Evolutionary conservation across 2,329 filamentous ascomycete genomes (phyloP), one percentile per base, ranked within the genome.

Genomic region (Hypoxylon sp.): DNA sequence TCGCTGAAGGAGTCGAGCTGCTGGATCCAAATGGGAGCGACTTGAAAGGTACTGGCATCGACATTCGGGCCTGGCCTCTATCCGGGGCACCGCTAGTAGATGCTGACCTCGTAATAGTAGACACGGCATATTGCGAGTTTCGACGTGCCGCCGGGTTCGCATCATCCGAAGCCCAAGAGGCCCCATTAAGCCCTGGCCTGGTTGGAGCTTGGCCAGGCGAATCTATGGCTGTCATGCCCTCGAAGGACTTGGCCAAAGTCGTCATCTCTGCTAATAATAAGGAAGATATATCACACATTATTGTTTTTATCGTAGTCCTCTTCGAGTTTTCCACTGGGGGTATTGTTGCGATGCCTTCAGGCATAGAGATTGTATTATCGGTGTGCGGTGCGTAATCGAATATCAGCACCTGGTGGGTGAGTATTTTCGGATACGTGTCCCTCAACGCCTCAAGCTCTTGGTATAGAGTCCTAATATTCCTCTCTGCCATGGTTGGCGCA

Each of bases 271-370:
- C 91, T 22, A 95, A 83, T 51, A 95, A 80, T 57, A 92, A 77
- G 11, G 91, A 91, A 3, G 92, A 93, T 61, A 94, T 87, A 78
- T 94, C 91, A 76, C 92, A 94, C 87, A 95, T 90, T 75, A 92
- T 86, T 0, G 91, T 92, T 80, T 92, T 93, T 78, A 94, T 90
- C 1, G 94, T 96, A 1, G 94, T 96, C 53, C 89, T 87, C 75
- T 90, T 92, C 50, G 90, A 92, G 29, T 89, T 83, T 63, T 90
- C 86, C 19, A 83, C 82, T 0, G 91, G 88, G 14, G 94, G 94
- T 26, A 97, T 87, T 42, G 88, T 85, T 50, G 91, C 83, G 44
- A 96, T 87, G 52, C 90, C 92, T 72, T 94, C 89, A 2, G 88
- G 87, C 48, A 91, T 82, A 22, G 85, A 85, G 14, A 88, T 81